phyloP scores from a whole-genome alignment of 108 stramenopile species.

The Skeletonema menzelii region DNA sequence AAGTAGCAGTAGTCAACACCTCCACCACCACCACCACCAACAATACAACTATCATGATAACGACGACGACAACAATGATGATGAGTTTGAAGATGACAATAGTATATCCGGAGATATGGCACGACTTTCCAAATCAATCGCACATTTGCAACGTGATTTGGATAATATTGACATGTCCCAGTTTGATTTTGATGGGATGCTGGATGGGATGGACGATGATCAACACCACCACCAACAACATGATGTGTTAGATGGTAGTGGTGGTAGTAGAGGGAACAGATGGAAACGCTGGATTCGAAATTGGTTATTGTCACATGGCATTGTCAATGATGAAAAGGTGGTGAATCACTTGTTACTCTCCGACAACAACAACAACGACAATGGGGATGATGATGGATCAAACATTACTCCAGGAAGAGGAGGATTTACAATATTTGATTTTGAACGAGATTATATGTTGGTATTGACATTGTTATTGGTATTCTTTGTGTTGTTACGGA shows the following conservation, averaged over 20 bases:
- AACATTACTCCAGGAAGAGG: not conserved
- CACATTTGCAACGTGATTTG: slow-evolving; percentile 32
- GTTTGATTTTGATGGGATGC: slow-evolving; percentile 13
- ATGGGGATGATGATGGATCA: not conserved
- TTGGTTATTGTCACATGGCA: slow-evolving; percentile 30
- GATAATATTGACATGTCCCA: slow-evolving; percentile 29
- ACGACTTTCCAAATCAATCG: slow-evolving; percentile 21
- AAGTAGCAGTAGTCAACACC: too few species aligned
- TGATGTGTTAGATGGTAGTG: slow-evolving; percentile 9
- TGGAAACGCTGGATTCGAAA: slow-evolving; percentile 15
- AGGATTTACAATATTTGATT: not conserved
- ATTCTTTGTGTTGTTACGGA: not conserved
- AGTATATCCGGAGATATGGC: slow-evolving; percentile 41
- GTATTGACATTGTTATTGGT: not conserved
- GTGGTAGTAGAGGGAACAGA: not conserved
- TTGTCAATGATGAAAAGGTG: slow-evolving; percentile 10
- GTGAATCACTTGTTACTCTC: not conserved
- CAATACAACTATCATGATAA: not conserved
- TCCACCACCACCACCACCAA: too few species aligned
- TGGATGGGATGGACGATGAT: not conserved
- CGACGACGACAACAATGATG: too few species aligned
- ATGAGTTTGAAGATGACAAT: slow-evolving; percentile 5
- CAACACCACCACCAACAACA: slow-evolving; percentile 23
- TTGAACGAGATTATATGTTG: not conserved
- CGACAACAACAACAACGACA: too few species aligned